Percentiles rank a stretch among this genome's conserved stretches.
Evolutionary conservation across 495 filamentous ascomycete genomes (phyloP).

Genomic region (Saxophila tyrrhenica): DNA sequence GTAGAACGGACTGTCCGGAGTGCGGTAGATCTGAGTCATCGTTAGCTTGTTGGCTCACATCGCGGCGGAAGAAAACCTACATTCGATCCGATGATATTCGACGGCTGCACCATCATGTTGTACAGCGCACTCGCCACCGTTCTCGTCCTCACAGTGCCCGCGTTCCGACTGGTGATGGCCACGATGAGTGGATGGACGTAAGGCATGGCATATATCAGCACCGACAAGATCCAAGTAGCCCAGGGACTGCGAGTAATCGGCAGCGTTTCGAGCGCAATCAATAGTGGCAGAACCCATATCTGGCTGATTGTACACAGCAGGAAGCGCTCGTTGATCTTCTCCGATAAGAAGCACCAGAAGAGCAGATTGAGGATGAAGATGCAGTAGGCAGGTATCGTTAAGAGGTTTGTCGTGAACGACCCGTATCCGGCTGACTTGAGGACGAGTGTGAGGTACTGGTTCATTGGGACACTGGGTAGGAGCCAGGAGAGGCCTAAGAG

Average conservation of each 20-base stretch:
- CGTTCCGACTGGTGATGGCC: conserved; percentile 37
- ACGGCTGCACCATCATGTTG: conserved; percentile 37
- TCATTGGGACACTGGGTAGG: conserved; percentile 1
- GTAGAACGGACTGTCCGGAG: conserved; percentile 31
- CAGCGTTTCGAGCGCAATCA: conserved; percentile 39
- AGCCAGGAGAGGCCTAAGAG: conserved; percentile 22
- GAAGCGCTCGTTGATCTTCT: conserved; percentile 46
- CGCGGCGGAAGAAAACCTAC: conserved; percentile 26
- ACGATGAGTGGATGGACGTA: conserved; percentile 38
- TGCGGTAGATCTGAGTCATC: conserved; percentile 28
- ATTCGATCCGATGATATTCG: conserved; percentile 30
- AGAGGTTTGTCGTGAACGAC: conserved; percentile 32
- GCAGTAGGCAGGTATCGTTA: conserved; percentile 27
- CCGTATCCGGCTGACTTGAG: conserved; percentile 34
- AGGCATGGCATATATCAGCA: conserved; percentile 29
- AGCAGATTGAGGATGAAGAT: conserved; percentile 37
- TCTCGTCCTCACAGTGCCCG: conserved; percentile 34
- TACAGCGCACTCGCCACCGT: conserved; percentile 38
- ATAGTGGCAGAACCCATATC: conserved; percentile 46
- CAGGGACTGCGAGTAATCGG: conserved; percentile 24
- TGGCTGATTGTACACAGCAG: conserved; percentile 39
- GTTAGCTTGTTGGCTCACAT: conserved; percentile 1
- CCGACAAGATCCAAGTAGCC: conserved; percentile 11
- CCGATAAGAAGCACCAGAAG: conserved; percentile 47
- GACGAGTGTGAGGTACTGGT: conserved; percentile 39